Percentiles rank a stretch among this genome's conserved stretches.
Evolutionary conservation across 352 stramenopile genomes (phyloP).

Genomic region (Thalassiosira mediterranea): DNA sequence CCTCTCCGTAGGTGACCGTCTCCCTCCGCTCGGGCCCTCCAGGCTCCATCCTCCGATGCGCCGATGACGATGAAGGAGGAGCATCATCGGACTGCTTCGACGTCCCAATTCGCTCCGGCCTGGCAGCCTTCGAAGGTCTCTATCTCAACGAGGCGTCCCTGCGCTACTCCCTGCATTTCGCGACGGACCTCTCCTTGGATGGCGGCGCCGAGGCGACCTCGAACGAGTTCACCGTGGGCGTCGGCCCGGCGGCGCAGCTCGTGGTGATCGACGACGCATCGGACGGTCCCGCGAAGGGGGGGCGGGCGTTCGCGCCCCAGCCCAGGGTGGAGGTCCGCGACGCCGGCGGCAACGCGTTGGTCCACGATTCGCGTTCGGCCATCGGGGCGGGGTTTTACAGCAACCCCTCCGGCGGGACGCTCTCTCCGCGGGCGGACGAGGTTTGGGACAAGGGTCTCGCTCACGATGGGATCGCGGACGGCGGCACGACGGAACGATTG

Average conservation of each 20-base stretch:
- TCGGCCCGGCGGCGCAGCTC: constrained; percentile 41
- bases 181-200: constrained; percentile 45
- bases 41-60: constrained; percentile 32
- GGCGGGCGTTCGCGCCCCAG: constrained; percentile 55
- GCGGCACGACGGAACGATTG: constrained; percentile 33
- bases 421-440: constrained; percentile 19
- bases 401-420: constrained; percentile 48
- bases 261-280: constrained; percentile 51
- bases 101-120: constrained; percentile 32
- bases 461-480: too few species aligned
- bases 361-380: constrained; percentile 51
- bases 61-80: constrained; percentile 19
- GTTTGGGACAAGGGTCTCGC: too few species aligned
- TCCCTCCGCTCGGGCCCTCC: constrained; percentile 30
- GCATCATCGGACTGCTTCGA: too few species aligned
- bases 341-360: constrained; percentile 58
- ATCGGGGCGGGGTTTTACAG: constrained; percentile 55
- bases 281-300: constrained; percentile 49
- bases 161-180: constrained; percentile 63
- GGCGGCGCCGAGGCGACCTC: constrained; percentile 42
- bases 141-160: constrained; percentile 61
- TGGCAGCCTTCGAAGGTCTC: constrained; percentile 51
- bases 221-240: constrained; percentile 58
- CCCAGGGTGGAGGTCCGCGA: constrained; percentile 57
- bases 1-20: constrained; percentile 34